phyloP scores from a whole-genome alignment of 257 asterid species.

The Plantago major region DNA sequence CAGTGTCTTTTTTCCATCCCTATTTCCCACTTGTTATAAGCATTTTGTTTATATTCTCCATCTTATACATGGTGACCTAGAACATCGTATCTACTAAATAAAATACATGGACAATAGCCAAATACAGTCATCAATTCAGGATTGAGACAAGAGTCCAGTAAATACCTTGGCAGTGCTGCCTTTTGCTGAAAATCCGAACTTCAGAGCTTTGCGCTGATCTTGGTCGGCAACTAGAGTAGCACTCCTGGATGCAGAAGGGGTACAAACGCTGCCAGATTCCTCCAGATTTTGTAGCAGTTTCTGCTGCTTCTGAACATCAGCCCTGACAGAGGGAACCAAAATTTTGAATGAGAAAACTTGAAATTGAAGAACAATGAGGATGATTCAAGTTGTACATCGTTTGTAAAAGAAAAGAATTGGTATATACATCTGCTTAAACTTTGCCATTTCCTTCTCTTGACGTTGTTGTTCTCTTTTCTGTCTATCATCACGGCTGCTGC shows the following conservation, averaged over 20 bases:
- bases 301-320: constrained; percentile 73
- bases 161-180: constrained; percentile 61
- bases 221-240: constrained; percentile 86
- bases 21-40: too few relatives aligned
- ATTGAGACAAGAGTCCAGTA: constrained; percentile 5
- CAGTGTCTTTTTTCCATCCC: too few relatives aligned
- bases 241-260: constrained; percentile 38
- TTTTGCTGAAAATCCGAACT: constrained; percentile 87
- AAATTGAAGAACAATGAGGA: not conserved
- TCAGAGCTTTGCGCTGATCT: constrained; percentile 81
- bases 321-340: constrained; percentile 40
- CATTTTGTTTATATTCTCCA: too few relatives aligned
- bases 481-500: constrained; percentile 87
- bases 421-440: constrained; percentile 71
- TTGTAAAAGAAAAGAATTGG: constrained; percentile 12
- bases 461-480: constrained; percentile 95
- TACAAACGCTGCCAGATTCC: constrained; percentile 33
- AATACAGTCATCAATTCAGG: not conserved
- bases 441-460: constrained; percentile 88
- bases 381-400: not conserved
- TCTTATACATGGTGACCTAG: too few relatives aligned
- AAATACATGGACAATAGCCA: not conserved
- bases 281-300: constrained; percentile 58
- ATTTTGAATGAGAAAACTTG: constrained; percentile 2
- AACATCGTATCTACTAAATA: too few relatives aligned